A percentile compares a stretch with the other conserved stretches of the same genome.
These are phyloP conservation scores for Dichotomocladium elegans DNA, from an alignment of 371 early-diverging fungal species.

Conservation along the genomic window DNA sequence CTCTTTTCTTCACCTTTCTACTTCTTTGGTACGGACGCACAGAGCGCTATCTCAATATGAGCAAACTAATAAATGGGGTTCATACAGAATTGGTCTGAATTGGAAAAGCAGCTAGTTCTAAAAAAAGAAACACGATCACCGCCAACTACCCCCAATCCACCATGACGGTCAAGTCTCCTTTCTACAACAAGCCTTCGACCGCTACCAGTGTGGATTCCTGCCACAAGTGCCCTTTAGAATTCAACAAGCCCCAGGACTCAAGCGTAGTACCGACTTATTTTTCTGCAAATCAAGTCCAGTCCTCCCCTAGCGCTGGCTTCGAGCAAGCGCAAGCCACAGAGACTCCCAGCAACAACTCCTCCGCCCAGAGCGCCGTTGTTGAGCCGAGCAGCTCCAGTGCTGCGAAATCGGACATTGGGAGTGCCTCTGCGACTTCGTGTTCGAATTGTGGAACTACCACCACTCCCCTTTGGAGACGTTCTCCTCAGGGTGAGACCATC, in stretches of 20 bases:
- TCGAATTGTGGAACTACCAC: conserved; percentile 86
- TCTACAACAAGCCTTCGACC: conserved; percentile 51
- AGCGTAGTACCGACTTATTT: conserved; percentile 16
- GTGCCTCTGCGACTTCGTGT: conserved; percentile 60
- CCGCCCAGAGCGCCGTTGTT: conserved; percentile 17
- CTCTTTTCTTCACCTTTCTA: background rate
- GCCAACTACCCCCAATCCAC: conserved; percentile 5
- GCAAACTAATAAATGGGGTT: background rate
- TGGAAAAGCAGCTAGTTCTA: background rate
- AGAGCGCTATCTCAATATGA: background rate
- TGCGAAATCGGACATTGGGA: conserved; percentile 53
- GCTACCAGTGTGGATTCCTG: conserved; percentile 50
- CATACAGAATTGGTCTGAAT: background rate
- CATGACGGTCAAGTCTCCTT: conserved; percentile 52
- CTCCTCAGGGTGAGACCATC: conserved; percentile 74
- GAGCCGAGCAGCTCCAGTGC: conserved; percentile 58
- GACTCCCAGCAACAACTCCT: conserved; percentile 39
- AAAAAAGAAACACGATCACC: background rate
- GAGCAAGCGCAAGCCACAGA: conserved; percentile 31
- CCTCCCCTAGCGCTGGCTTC: conserved; percentile 31
- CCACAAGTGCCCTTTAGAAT: conserved; percentile 46
- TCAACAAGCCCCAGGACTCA: conserved; percentile 15
- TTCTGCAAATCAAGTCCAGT: conserved; percentile 26
- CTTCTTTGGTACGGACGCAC: background rate
- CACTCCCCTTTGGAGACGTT: conserved; percentile 93